Percentiles rank a stretch among this genome's conserved stretches.
Conservation (phyloP, 441 rosid genomes). For the Bruguiera hainesii region DNA sequence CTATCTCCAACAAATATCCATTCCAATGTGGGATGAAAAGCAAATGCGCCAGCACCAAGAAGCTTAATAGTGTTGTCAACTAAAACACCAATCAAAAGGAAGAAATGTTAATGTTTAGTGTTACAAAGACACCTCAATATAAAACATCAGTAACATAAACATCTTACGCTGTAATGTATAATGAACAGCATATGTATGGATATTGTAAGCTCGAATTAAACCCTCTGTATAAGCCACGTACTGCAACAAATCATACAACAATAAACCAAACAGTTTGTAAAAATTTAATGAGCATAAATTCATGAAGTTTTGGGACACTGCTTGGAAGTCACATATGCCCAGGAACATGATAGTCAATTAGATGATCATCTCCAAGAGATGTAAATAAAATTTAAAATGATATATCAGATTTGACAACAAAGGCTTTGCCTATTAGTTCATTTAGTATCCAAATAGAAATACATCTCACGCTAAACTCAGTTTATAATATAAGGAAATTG, state of each 20-base stretch:
- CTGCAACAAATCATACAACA: constrained; percentile 43
- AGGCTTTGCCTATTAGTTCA: neutral
- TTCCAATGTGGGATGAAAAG: constrained; percentile 94
- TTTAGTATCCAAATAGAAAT: neutral
- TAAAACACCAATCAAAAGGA: constrained; percentile 30
- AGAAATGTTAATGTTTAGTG: constrained; percentile 7
- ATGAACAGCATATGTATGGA: constrained; percentile 88
- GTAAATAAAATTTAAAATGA: neutral
- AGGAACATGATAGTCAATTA: neutral
- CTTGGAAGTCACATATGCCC: neutral
- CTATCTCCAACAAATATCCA: constrained; percentile 99
- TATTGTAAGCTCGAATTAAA: constrained; percentile 95
- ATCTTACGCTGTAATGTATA: constrained; percentile 92
- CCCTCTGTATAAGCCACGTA: constrained; percentile 99
- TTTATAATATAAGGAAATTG: neutral
- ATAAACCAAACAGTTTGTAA: constrained; percentile 11
- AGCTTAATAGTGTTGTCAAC: constrained; percentile 98
- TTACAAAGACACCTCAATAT: neutral
- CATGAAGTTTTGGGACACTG: constrained; percentile 6
- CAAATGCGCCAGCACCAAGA: constrained; percentile 92
- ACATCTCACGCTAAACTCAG: too few relatives aligned
- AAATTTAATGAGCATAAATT: constrained; percentile 16
- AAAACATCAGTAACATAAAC: constrained; percentile 14
- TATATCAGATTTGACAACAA: neutral
- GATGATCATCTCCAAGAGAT: neutral